Evolutionary conservation across 2,329 filamentous ascomycete species (phyloP), one percentile per base, ranked within the genome.

Genomic region (Chalaropsis thielavioides): DNA sequence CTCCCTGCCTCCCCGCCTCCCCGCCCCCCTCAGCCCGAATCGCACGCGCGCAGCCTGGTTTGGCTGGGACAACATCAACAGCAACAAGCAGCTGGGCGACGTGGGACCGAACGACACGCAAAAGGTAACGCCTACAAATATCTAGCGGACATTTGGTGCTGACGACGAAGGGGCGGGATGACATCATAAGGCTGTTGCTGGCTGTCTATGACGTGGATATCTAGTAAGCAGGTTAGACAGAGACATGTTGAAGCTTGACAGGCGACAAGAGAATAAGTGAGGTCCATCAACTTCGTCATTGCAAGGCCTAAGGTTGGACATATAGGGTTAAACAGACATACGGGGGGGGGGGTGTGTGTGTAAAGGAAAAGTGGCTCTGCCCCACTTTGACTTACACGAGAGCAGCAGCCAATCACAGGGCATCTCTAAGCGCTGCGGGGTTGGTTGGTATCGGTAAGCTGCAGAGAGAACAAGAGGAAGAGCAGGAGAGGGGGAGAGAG

Each of bases 41-140:
- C 59, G 58, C 19, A 68, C 66, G 5, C 67, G 64, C 2, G 43
- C 51, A 11, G 70, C 70, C 11, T 73, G 69, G 68, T 73, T 73
- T 67, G 71, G 71, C 17, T 72, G 68, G 67, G 67, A 71, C 43
- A 44, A 70, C 17, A 66, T 72, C 67, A 70, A 68, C 44, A 43
- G 61, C 10, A 35, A 46, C n/a, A 66, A 66, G 46, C 27, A 61
- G 19, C 64, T 71, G 8, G 64, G 62, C 6, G 67, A 70, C 44
- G 64, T 67, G 19, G 69, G 69, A 3, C 69, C 69, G 13, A 69
- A 69, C 3, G 61, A 63, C 8, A 69, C 67, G 8, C 64, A 66
- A 46, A 63, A 67, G 19, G 40, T 44, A 8, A 38, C 54, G 24
- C 54, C 54, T 1, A 10, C 17, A 11, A 38, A 8, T 8, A 35